Evolutionary conservation across 164 flowering plant genomes (phyloP), one percentile per base, ranked within the genome.

Genomic region (Stephania japonica): DNA sequence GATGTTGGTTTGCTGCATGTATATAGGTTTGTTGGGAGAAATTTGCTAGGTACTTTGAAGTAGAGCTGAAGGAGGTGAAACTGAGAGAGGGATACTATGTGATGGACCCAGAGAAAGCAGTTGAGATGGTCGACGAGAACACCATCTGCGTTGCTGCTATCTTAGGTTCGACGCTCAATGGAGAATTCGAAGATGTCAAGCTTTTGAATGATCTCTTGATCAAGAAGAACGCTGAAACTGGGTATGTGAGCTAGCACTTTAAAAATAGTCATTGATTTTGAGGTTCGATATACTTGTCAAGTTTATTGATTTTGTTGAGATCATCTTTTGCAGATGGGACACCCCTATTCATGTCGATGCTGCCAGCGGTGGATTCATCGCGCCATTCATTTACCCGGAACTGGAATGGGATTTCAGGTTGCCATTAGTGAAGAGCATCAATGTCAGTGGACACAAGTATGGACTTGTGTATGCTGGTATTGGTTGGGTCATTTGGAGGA

Each of bases 261-360:
- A 47, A 47, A 47, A 16, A 11, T n/a, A n/a, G n/a, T n/a, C n/a
- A 16, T 56, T 4, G 62, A 56, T 16, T 56, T 47, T 32, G 38
- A 32, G 38, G 38, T 32, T 32, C 4, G 2, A 32, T 4, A n/a
- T 32, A 32, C 38, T 32, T 32, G 38, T 32, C 38, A 32, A 32
- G 38, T 32, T 32, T 32, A 32, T 32, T 32, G 38, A 32, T 32
- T 32, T 32, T 32, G 38, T 32, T 32, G 38, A 2, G 38, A 32
- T 32, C 38, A 0, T 23, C 62, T 18, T 19, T 25, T 63, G 62
- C 71, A 76, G 84, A 68, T 82, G 84, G 84, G 80, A 82, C 10
- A 82, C 84, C 1, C 82, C 84, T 3, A 82, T 82, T 16, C 84
- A 82, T 75, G 84, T 82, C 4, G 84, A 82, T 32, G 84, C 84